A percentile compares a stretch with the other conserved stretches of the same genome.
phyloP scores from a whole-genome alignment of 352 stramenopile genomes.

The Phytopythium cucurbitacearum region DNA sequence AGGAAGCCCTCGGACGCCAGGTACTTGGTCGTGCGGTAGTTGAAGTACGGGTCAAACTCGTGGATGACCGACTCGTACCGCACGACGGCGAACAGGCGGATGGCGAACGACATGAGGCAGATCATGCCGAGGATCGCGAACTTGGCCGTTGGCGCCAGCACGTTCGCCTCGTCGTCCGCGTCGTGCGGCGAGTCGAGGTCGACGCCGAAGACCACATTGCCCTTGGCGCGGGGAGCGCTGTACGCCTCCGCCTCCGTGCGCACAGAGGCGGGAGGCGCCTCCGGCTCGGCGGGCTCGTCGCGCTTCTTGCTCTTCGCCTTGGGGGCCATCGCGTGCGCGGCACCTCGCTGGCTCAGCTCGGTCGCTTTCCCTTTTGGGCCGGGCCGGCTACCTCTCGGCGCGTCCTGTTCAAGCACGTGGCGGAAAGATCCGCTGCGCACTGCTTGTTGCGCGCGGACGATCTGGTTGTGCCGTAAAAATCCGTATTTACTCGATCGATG shows the following conservation, averaged over 20 bases:
- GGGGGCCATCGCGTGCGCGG: conserved; percentile 29
- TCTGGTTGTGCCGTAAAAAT: not conserved
- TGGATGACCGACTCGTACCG: conserved; percentile 92
- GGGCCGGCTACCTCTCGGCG: not conserved
- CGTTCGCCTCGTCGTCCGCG: conserved; percentile 67
- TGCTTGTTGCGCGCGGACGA: too few species aligned
- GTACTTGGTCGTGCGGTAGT: conserved; percentile 98
- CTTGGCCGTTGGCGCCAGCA: conserved; percentile 78
- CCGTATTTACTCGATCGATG: not conserved
- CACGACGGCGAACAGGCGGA: conserved; percentile 92
- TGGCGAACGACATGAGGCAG: conserved; percentile 91
- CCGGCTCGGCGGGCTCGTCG: conserved; percentile 8
- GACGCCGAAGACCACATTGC: conserved; percentile 55
- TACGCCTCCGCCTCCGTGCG: conserved; percentile 9
- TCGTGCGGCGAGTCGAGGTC: conserved; percentile 48
- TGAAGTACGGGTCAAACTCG: conserved; percentile 97
- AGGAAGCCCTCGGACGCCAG: conserved; percentile 92
- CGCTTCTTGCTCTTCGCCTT: conserved; percentile 63
- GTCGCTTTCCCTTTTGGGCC: too few species aligned
- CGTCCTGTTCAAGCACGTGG: conserved; percentile 5
- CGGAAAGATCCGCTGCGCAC: conserved; percentile 2
- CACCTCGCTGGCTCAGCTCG: too few species aligned
- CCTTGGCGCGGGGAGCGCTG: conserved; percentile 3
- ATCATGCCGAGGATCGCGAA: conserved; percentile 91
- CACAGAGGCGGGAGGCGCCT: not conserved